These are phyloP conservation scores for Waltergamsia citrina DNA, from an alignment of 2,329 filamentous ascomycete species.

Conservation along the genomic window DNA sequence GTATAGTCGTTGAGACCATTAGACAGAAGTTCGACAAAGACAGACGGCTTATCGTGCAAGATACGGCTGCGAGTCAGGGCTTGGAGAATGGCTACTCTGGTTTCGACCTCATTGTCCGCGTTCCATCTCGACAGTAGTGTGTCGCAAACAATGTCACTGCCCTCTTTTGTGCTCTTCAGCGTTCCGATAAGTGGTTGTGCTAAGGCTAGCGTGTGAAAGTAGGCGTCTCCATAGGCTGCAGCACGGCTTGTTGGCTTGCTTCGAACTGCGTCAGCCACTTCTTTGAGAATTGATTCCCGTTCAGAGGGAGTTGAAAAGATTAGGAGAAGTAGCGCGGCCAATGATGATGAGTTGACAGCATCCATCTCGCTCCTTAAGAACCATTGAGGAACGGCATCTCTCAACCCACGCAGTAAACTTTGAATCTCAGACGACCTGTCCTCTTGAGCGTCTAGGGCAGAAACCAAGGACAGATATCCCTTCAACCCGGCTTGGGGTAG, in stretches of 20 bases:
- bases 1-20: conserved; percentile 80
- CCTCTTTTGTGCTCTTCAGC: conserved; percentile 7
- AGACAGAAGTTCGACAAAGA: conserved; percentile 35
- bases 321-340: conserved; percentile 40
- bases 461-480: conserved; percentile 12
- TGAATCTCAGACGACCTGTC: conserved; percentile 5
- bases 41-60: conserved; percentile 26
- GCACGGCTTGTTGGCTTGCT: conserved; percentile 19
- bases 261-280: conserved; percentile 36
- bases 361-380: conserved; percentile 41
- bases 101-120: conserved; percentile 38
- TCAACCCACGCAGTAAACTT: conserved; percentile 15
- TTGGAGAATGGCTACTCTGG: conserved; percentile 43
- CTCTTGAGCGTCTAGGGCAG: conserved; percentile 8
- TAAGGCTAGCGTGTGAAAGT: conserved; percentile 43
- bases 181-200: conserved; percentile 31
- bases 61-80: conserved; percentile 39
- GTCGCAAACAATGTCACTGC: conserved; percentile 24
- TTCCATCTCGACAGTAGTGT: conserved; percentile 44
- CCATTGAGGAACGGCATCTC: conserved; percentile 30
- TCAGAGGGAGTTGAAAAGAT: conserved; percentile 27
- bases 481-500: conserved; percentile 10
- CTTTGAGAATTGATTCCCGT: conserved; percentile 27
- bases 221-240: conserved; percentile 33
- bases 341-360: conserved; percentile 36